These are phyloP conservation scores for Phytophthora kernoviae DNA, from an alignment of 352 stramenopile genomes.

Conservation along the genomic window DNA sequence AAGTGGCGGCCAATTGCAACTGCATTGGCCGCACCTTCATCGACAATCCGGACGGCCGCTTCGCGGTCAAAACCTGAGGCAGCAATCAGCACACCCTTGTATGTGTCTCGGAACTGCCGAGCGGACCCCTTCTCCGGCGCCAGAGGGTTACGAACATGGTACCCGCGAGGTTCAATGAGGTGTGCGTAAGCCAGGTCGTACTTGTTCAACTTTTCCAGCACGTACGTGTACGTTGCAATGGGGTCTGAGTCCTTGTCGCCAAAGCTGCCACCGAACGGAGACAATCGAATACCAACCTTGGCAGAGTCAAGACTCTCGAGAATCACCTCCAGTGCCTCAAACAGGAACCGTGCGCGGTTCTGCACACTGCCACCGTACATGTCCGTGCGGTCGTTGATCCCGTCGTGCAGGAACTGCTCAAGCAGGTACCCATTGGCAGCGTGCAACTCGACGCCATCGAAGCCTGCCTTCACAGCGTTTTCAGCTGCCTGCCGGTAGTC, in stretches of 20 bases:
- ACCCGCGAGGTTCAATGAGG: conserved; percentile 61
- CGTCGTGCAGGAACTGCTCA: conserved; percentile 89
- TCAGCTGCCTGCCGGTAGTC: conserved; percentile 74
- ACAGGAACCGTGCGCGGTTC: conserved; percentile 83
- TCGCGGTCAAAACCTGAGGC: conserved; percentile 60
- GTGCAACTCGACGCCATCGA: conserved; percentile 92
- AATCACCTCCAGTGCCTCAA: conserved; percentile 72
- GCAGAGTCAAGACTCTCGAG: conserved; percentile 35
- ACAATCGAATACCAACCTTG: conserved; percentile 53
- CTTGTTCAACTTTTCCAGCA: conserved; percentile 57
- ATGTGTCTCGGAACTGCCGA: conserved; percentile 57
- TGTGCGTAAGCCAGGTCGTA: conserved; percentile 67
- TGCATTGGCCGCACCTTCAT: conserved; percentile 53
- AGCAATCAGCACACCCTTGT: conserved; percentile 65
- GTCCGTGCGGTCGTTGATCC: conserved; percentile 86
- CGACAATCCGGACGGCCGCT: conserved; percentile 54
- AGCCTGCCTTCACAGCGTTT: conserved; percentile 78
- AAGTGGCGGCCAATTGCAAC: conserved; percentile 74
- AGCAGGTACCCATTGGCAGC: conserved; percentile 92
- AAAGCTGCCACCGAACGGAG: conserved; percentile 56
- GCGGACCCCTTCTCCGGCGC: conserved; percentile 48
- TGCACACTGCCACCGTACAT: conserved; percentile 86
- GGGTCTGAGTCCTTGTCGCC: conserved; percentile 52
- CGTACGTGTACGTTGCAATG: conserved; percentile 52
- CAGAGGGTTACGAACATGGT: conserved; percentile 41